Base-by-base conservation (phyloP, 768 basidiomycete genomes). In the Amylocystis lapponica region DNA sequence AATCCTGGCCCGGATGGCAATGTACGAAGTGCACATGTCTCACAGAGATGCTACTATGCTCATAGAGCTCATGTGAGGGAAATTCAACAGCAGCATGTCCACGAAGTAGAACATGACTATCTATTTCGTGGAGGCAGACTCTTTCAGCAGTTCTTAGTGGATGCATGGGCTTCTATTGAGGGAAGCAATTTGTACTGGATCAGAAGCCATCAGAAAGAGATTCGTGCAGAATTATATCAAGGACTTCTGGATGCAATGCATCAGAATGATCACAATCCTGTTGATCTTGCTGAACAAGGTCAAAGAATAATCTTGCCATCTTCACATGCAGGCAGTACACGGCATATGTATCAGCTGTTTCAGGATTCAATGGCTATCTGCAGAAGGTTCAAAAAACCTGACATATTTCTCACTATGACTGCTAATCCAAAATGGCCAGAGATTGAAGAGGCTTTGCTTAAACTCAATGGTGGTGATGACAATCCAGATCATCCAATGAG, bases 351-450 rank as follows among this genome's bases (percentile, higher is more conserved):
- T 0, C 66, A 72, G 38, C 51, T 56, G 0, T 69, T 63, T 27
- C 71, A 76, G 22, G 74, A 78, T 45, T 53, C 71, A 0, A 59
- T 78, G 59, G 72, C 76, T 0, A 59, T 80, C 20, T 65, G 61
- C 9, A 51, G 66, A 0, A 52, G 61, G 27, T 70, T 53, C 33
- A 47, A 50, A 1, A 67, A 65, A 6, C 54, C 66, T 9, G 71
- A 77, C 36, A 47, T 78, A 1, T 78, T 78, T 34, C 41, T 79
- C 0, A 80, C 75, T 0, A 66, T 78, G 60, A 79, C 76, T 9
- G 59, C 65, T 7, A 80, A 79, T 60, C 71, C 73, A 1, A 36
- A 57, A 0, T 80, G 78, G 78, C 54, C 54, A 2, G 75, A 79
- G 39, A 64, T 79, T 16, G 27, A 41, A 0, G 30, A 50, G 0